These are phyloP conservation scores for Amanita muscaria DNA, from an alignment of 768 basidiomycete species.

Conservation along the genomic window DNA sequence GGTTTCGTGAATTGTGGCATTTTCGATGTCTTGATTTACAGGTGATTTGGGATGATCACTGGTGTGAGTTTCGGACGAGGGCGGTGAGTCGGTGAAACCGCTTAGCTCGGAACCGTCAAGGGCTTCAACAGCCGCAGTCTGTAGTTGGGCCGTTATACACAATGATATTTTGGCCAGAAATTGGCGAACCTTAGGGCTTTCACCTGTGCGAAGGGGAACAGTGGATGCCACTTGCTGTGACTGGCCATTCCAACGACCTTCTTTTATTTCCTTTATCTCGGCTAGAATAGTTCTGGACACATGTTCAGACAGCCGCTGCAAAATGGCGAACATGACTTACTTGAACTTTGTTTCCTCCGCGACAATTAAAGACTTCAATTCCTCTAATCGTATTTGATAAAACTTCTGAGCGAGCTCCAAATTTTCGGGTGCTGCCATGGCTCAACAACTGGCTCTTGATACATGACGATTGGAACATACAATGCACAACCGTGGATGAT, in stretches of 20 bases:
- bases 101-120: constrained; percentile 27
- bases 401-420: constrained; percentile 66
- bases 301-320: not conserved
- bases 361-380: constrained; percentile 63
- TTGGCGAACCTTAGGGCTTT: constrained; percentile 1
- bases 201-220: not conserved
- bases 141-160: not conserved
- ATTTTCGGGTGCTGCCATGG: constrained; percentile 47
- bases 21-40: not conserved
- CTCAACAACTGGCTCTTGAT: constrained; percentile 6
- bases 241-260: constrained; percentile 53
- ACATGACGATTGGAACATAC: constrained; percentile 26
- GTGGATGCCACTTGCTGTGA: constrained; percentile 25
- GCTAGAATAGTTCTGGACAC: constrained; percentile 45
- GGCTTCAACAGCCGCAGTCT: constrained; percentile 14
- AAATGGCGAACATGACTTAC: constrained; percentile 27
- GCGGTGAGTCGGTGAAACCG: constrained; percentile 24
- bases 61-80: constrained; percentile 11
- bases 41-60: not conserved
- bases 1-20: not conserved
- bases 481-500: constrained; percentile 41
- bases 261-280: constrained; percentile 73
- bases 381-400: constrained; percentile 59
- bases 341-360: constrained; percentile 75
- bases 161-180: not conserved